Percentiles rank a stretch among this genome's conserved stretches.
Evolutionary conservation across 2,329 filamentous ascomycete species (phyloP).

Genomic region (Cladosporium phlei): DNA sequence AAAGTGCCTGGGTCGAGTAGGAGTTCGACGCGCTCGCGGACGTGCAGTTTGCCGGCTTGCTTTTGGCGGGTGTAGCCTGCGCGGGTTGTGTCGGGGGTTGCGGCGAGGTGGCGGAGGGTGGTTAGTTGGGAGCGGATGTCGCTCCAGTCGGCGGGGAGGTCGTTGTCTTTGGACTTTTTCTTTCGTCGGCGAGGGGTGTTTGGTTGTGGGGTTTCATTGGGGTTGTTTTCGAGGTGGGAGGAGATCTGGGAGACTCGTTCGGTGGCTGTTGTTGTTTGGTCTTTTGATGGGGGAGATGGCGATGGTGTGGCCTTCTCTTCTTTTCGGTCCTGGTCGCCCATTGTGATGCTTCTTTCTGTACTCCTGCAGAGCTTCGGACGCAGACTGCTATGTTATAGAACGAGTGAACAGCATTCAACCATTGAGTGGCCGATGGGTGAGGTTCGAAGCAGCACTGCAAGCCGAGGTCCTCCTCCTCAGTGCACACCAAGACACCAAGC

Average conservation of each 20-base stretch:
- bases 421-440: too few relatives aligned
- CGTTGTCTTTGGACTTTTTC: slow-evolving; percentile 33
- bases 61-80: slow-evolving; percentile 60
- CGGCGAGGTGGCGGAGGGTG: slow-evolving; percentile 49
- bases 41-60: slow-evolving; percentile 61
- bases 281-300: background rate
- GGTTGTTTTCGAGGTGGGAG: slow-evolving; percentile 26
- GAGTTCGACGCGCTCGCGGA: slow-evolving; percentile 55
- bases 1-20: slow-evolving; percentile 56
- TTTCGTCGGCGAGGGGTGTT: slow-evolving; percentile 18
- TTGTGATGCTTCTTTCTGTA: background rate
- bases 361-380: too few relatives aligned
- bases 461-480: slow-evolving; percentile 14
- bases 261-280: slow-evolving; percentile 18
- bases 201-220: slow-evolving; percentile 29
- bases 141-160: slow-evolving; percentile 56
- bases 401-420: too few relatives aligned
- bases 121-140: slow-evolving; percentile 57
- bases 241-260: slow-evolving; percentile 28
- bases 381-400: too few relatives aligned
- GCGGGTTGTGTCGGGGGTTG: slow-evolving; percentile 50
- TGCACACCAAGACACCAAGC: background rate
- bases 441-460: background rate
- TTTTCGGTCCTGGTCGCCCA: background rate
- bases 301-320: background rate